phyloP scores from a whole-genome alignment of 2,329 filamentous ascomycete species.

The Alternaria viburni region DNA sequence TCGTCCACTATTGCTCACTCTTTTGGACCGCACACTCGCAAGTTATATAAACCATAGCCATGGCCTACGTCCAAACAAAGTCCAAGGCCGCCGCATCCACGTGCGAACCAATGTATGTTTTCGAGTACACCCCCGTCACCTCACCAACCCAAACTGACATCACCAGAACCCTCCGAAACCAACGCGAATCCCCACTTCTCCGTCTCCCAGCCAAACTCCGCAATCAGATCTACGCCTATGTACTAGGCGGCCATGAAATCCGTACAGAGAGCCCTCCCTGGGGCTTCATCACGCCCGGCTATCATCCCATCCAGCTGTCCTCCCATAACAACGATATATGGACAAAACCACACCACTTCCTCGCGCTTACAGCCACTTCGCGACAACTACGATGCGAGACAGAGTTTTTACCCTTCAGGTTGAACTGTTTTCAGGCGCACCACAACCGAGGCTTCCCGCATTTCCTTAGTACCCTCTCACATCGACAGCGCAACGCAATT shows the following conservation, averaged over 20 bases:
- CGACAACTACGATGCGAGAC: background rate
- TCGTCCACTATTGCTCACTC: background rate
- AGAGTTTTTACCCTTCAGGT: fast-evolving
- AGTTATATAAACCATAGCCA: background rate
- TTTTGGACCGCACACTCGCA: background rate
- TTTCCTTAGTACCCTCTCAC: background rate
- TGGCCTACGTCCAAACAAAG: background rate
- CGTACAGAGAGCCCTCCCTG: background rate
- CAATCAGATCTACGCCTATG: background rate
- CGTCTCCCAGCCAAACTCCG: background rate
- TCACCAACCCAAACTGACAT: background rate
- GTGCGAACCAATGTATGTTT: background rate
- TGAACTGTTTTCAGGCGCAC: background rate
- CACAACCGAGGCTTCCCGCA: background rate
- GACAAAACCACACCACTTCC: background rate
- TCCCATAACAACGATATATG: background rate
- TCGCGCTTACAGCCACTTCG: background rate
- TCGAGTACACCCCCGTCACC: background rate
- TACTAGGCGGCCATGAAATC: background rate
- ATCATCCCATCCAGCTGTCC: background rate
- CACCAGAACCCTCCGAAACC: background rate
- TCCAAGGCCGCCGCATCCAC: background rate
- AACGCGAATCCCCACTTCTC: background rate
- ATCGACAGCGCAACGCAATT: background rate
- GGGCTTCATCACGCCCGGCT: fast-evolving